Evolutionary conservation across 2,329 filamentous ascomycete species (phyloP).

Genomic region (Mariannaea sp.): DNA sequence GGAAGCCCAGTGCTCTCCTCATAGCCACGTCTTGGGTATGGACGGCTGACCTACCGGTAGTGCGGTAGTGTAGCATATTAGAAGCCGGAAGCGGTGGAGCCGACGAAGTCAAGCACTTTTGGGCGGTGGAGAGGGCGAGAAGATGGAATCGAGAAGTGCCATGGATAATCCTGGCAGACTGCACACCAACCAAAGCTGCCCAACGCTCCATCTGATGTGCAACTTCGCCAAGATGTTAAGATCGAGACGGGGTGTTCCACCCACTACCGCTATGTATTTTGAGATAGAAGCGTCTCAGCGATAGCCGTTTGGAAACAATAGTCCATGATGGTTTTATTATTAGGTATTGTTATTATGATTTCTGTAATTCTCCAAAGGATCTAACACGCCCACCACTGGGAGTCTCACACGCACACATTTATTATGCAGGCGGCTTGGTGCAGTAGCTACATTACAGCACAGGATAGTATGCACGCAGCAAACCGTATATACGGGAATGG

Average conservation of each 20-base stretch:
- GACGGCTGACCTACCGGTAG: too few species aligned
- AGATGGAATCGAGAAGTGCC: conserved; percentile 30
- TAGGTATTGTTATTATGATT: too few species aligned
- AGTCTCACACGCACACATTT: not conserved
- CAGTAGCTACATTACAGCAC: too few species aligned
- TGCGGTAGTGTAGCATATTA: too few species aligned
- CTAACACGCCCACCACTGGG: not conserved
- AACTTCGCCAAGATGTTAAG: conserved; percentile 26
- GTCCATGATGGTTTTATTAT: too few species aligned
- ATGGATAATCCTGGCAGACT: conserved; percentile 26
- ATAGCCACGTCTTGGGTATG: too few species aligned
- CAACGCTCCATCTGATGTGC: conserved; percentile 15
- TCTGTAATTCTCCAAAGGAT: not conserved
- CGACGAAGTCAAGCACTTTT: conserved; percentile 25
- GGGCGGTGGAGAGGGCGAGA: conserved; percentile 23
- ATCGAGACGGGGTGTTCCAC: conserved; percentile 9
- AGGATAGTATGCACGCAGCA: too few species aligned
- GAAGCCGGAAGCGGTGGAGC: conserved; percentile 25
- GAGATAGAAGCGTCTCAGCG: not conserved
- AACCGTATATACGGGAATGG: too few species aligned
- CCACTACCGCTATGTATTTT: not conserved
- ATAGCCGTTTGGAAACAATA: not conserved
- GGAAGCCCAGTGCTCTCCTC: too few species aligned
- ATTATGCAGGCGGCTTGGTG: conserved; percentile 2
- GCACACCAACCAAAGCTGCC: conserved; percentile 1